Conservation (phyloP, 2,329 filamentous ascomycete genomes). For the Trichoderma atroviride region DNA sequence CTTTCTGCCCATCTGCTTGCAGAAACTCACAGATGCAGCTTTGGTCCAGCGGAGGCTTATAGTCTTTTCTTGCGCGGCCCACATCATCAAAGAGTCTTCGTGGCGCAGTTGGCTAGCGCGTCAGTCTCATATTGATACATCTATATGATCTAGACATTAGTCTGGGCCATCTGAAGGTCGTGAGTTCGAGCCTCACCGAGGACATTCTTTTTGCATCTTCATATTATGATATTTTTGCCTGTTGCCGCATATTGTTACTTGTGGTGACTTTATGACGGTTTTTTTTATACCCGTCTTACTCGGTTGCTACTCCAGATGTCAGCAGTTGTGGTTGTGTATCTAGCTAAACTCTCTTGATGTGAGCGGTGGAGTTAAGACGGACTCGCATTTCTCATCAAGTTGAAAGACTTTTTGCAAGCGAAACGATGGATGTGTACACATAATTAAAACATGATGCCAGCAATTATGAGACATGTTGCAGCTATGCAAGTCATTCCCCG, state of each 20-base stretch:
- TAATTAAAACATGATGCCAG: neutral
- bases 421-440: neutral
- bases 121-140: conserved; percentile 27
- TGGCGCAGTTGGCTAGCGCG: conserved; percentile 27
- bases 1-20: neutral
- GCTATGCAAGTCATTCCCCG: neutral
- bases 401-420: neutral
- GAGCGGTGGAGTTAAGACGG: no score
- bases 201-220: conserved; percentile 36
- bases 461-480: neutral
- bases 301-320: neutral
- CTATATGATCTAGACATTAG: conserved; percentile 35
- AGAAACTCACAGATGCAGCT: neutral
- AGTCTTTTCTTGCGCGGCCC: neutral
- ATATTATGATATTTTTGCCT: neutral
- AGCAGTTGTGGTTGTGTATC: neutral
- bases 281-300: neutral
- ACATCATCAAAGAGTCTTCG: conserved; percentile 21
- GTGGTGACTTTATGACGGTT: neutral
- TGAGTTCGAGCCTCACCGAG: conserved; percentile 55
- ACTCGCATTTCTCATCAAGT: neutral
- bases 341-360: neutral
- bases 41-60: neutral
- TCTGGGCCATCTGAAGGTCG: conserved; percentile 47
- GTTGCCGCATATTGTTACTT: neutral